Percentiles rank a stretch among this genome's conserved stretches.
These are phyloP conservation scores for Apostasia ramifera DNA, from an alignment of 106 monocot species.

Conservation along the genomic window DNA sequence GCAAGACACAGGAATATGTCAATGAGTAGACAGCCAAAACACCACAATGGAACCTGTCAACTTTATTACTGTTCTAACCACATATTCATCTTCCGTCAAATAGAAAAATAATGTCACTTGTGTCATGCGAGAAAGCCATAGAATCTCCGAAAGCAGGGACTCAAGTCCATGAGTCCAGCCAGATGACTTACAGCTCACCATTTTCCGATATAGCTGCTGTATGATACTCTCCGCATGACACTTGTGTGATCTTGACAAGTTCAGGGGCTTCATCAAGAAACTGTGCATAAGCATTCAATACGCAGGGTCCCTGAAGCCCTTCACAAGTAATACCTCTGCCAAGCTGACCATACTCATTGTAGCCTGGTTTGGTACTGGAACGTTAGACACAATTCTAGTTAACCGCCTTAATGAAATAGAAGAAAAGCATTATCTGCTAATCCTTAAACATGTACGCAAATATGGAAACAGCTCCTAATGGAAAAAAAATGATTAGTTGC, in stretches of 20 bases:
- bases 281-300: slow-evolving; percentile 78
- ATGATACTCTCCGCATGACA: slow-evolving; percentile 95
- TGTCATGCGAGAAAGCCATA: slow-evolving; percentile 32
- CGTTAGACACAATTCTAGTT: slow-evolving; percentile 29
- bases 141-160: slow-evolving; percentile 18
- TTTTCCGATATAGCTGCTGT: slow-evolving; percentile 90
- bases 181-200: slow-evolving; percentile 96
- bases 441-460: background rate
- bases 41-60: background rate
- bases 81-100: slow-evolving; percentile 5
- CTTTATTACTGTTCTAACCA: background rate
- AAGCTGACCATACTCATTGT: slow-evolving; percentile 98
- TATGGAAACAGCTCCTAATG: background rate
- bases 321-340: slow-evolving; percentile 98
- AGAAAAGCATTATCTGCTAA: background rate
- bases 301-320: slow-evolving; percentile 80
- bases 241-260: slow-evolving; percentile 71
- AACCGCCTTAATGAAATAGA: slow-evolving; percentile 5
- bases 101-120: slow-evolving; percentile 1
- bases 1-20: background rate
- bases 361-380: slow-evolving; percentile 70
- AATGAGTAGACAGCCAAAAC: background rate
- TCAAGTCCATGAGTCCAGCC: slow-evolving; percentile 26
- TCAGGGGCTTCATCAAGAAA: slow-evolving; percentile 98
- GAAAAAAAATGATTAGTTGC: too few relatives aligned